These are phyloP conservation scores for Penicillium diatomitis DNA, from an alignment of 495 filamentous ascomycete species.

Conservation along the genomic window DNA sequence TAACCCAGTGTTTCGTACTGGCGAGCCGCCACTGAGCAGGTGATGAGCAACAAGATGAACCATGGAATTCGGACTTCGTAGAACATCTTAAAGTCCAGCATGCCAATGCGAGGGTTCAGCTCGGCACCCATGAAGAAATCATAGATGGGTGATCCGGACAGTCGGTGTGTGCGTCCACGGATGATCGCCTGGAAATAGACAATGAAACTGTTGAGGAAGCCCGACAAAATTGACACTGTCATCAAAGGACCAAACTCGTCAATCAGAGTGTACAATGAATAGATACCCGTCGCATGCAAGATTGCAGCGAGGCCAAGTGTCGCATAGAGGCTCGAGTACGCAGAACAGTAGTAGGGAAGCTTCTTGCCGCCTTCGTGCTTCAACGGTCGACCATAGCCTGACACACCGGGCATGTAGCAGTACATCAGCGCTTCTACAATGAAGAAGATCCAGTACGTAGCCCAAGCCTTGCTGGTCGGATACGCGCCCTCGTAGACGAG, in stretches of 20 bases:
- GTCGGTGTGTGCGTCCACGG: slow-evolving; percentile 73
- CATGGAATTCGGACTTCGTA: slow-evolving; percentile 92
- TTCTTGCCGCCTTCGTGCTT: slow-evolving; percentile 66
- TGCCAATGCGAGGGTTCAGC: slow-evolving; percentile 81
- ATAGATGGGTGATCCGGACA: slow-evolving; percentile 86
- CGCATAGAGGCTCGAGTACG: slow-evolving; percentile 65
- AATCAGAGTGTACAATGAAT: neutral
- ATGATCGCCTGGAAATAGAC: slow-evolving; percentile 50
- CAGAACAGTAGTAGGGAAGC: slow-evolving; percentile 82
- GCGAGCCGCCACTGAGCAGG: slow-evolving; percentile 60
- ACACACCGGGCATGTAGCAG: neutral
- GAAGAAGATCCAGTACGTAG: neutral
- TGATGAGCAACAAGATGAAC: slow-evolving; percentile 80
- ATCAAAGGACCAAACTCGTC: neutral
- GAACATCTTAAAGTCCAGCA: slow-evolving; percentile 98
- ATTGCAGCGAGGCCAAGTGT: slow-evolving; percentile 55
- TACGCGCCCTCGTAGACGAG: neutral
- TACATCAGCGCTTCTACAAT: neutral
- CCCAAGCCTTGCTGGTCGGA: neutral
- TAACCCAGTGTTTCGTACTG: slow-evolving; percentile 84
- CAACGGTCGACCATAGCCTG: slow-evolving; percentile 24
- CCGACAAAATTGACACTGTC: neutral
- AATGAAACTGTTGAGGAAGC: neutral
- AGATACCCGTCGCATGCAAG: slow-evolving; percentile 30
- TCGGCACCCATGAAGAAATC: slow-evolving; percentile 99